These are phyloP conservation scores for Cucurbita moschata DNA, from an alignment of 306 rosid genomes.

Conservation along the genomic window DNA sequence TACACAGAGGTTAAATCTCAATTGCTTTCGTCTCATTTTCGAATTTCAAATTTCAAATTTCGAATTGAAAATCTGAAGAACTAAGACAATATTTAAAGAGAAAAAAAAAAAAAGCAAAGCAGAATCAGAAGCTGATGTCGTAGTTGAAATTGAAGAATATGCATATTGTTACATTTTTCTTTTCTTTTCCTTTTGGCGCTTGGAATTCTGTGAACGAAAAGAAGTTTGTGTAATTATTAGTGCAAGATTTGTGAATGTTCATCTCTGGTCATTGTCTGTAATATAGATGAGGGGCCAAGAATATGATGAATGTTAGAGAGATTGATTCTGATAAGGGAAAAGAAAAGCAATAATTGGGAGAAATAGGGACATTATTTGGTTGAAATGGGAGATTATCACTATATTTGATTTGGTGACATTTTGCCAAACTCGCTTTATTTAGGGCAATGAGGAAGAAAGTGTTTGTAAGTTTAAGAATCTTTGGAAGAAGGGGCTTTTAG, in stretches of 20 bases:
- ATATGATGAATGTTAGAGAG: background rate
- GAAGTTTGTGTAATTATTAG: background rate
- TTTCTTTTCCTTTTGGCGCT: background rate
- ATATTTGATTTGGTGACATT: constrained; percentile 6
- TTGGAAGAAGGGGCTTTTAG: background rate
- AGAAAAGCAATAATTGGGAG: background rate
- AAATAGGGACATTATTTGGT: background rate
- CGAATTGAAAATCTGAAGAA: background rate
- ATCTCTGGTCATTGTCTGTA: background rate
- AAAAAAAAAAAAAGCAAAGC: background rate
- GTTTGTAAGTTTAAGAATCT: background rate
- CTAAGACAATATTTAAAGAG: background rate
- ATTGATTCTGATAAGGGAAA: background rate
- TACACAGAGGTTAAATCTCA: constrained; percentile 69
- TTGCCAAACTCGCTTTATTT: background rate
- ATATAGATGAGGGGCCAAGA: background rate
- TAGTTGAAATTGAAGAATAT: background rate
- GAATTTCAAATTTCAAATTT: background rate
- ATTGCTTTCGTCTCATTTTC: background rate
- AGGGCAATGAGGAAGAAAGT: background rate
- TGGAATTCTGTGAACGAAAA: background rate
- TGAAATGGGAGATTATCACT: background rate
- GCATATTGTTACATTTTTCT: background rate
- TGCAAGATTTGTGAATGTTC: background rate
- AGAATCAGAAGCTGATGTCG: background rate